Conservation (phyloP, 768 basidiomycete genomes). For the Rhizopogon vulgaris region DNA sequence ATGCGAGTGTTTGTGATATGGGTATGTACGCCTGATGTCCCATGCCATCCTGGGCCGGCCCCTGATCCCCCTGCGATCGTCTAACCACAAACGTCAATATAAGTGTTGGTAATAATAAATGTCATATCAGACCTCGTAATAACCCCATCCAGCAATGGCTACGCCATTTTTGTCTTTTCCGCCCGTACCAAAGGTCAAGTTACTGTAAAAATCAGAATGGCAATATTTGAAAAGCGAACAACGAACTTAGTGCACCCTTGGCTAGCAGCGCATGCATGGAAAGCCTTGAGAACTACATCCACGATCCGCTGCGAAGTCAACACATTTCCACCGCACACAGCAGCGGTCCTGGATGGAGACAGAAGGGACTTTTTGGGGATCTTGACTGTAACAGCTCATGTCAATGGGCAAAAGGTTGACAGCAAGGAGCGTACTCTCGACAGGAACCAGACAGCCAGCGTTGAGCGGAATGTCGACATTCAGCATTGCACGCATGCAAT, state of each 20-base stretch:
- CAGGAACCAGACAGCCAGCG: slow-evolving; percentile 86
- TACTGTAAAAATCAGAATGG: slow-evolving; percentile 36
- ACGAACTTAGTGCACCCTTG: slow-evolving; percentile 90
- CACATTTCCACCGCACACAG: slow-evolving; percentile 92
- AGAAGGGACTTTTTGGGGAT: slow-evolving; percentile 78
- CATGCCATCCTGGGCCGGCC: slow-evolving; percentile 85
- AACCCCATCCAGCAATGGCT: slow-evolving; percentile 80
- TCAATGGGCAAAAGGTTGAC: background rate
- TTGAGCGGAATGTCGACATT: slow-evolving; percentile 88
- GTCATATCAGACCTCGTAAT: slow-evolving; percentile 58
- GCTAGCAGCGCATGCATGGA: slow-evolving; percentile 85
- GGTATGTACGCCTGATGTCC: slow-evolving; percentile 89
- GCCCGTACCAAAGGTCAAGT: slow-evolving; percentile 83
- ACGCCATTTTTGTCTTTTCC: slow-evolving; percentile 82
- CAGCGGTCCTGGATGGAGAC: slow-evolving; percentile 78
- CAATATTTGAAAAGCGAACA: background rate
- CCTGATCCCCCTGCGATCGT: slow-evolving; percentile 94
- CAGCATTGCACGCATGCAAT: slow-evolving; percentile 85
- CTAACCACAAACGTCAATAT: slow-evolving; percentile 30
- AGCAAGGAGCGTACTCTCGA: slow-evolving; percentile 49
- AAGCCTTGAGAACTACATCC: slow-evolving; percentile 89
- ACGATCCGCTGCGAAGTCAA: slow-evolving; percentile 90
- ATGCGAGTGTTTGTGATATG: slow-evolving; percentile 93
- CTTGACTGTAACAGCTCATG: slow-evolving; percentile 42
- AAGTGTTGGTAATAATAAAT: slow-evolving; percentile 2